Evolutionary conservation across 2,329 filamentous ascomycete species (phyloP), one percentile per base, ranked within the genome.

Genomic region (Claviceps pusilla): DNA sequence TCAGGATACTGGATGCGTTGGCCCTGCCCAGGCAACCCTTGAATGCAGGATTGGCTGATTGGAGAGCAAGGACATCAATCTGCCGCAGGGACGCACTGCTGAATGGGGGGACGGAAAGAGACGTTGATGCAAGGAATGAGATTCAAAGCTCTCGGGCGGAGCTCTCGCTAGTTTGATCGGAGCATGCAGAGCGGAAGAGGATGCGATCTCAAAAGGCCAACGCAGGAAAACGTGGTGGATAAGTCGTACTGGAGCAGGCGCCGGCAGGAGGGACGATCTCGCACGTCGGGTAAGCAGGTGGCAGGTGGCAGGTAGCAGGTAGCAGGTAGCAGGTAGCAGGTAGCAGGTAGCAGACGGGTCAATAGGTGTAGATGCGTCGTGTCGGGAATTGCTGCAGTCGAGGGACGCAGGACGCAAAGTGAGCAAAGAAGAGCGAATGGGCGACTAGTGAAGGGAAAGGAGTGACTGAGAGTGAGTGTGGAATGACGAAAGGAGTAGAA

Each of bases 401-500:
- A 24, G 51, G 43, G 46, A 51, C 39, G 56, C 50, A 57, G 51
- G 52, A 61, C 61, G 58, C 57, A 59, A 59, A 19, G 39, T 39
- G 46, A 42, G 57, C 50, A 31, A 35, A 28, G 48, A 39, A 46
- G 37, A 14, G 41, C 47, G 50, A 31, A 48, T 48, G n/a, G n/a
- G 53, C 39, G 41, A 48, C 31, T 59, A 62, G 57, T 59, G 59
- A 41, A 59, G 60, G 63, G 19, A 68, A 70, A 68, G 64, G 67
- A 69, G 66, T 66, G 68, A 70, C 68, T 69, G 63, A 64, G 66
- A 65, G 66, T 64, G 66, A 67, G 63, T 54, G 54, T 29, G 33
- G 45, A 16, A 24, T 49, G 46, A 53, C 49, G 50, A 52, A 46
- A 19, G 29, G 53, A 51, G 56, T 51, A 51, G 66, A 68, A 65